Percentiles rank a stretch among this genome's conserved stretches.
Conservation (phyloP, 805 yeast genomes). For the Kluyveromyces aestuarii region DNA sequence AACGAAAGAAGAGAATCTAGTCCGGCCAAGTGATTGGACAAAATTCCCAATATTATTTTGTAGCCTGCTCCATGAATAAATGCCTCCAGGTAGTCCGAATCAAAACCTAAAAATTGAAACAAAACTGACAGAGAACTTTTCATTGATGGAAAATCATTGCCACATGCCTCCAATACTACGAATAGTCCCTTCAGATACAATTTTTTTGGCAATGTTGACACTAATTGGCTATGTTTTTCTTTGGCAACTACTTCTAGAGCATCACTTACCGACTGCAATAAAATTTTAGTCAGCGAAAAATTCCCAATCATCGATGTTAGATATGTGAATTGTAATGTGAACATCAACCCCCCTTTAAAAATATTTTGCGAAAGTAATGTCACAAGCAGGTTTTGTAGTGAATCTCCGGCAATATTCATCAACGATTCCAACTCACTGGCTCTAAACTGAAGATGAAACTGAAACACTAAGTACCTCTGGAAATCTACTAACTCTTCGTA, state of each 20-base stretch:
- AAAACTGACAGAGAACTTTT: constrained; percentile 12
- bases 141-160: constrained; percentile 39
- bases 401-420: neutral
- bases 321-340: neutral
- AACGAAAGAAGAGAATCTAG: neutral
- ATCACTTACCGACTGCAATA: neutral
- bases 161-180: constrained; percentile 43
- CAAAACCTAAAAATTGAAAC: constrained; percentile 23
- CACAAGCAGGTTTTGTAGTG: neutral
- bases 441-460: neutral
- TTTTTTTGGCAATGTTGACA: neutral
- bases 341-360: neutral
- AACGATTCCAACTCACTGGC: neutral
- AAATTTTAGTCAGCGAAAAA: neutral
- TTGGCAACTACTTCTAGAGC: neutral
- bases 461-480: neutral
- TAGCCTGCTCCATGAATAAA: constrained; percentile 45
- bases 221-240: neutral
- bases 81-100: constrained; percentile 35
- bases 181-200: constrained; percentile 6
- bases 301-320: neutral
- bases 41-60: constrained; percentile 44
- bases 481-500: neutral
- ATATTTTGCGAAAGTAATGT: neutral
- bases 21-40: constrained; percentile 35